A percentile compares a stretch with the other conserved stretches of the same genome.
phyloP scores from a whole-genome alignment of 768 basidiomycete species.

The Cystofilobasidium ferigula region DNA sequence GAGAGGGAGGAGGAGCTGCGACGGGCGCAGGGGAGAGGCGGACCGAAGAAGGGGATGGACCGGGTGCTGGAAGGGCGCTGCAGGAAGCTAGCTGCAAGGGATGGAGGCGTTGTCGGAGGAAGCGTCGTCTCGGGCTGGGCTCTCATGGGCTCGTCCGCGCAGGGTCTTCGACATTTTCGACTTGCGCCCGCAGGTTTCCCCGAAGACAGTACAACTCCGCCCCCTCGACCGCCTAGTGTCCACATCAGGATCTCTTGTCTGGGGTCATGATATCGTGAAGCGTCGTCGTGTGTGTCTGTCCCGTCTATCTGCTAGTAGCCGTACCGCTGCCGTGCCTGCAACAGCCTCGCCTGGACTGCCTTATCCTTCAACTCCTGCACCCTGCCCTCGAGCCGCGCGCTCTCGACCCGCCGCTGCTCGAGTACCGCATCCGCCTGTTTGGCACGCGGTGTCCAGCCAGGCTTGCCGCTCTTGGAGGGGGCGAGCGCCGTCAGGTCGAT shows the following conservation, averaged over 20 bases:
- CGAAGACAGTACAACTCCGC: too few relatives aligned
- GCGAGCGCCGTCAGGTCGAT: constrained; percentile 58
- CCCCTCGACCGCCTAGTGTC: too few relatives aligned
- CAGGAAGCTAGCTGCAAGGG: too few relatives aligned
- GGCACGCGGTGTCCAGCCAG: background rate
- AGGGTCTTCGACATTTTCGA: too few relatives aligned
- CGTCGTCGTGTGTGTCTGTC: background rate
- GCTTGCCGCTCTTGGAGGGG: background rate
- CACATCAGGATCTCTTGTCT: background rate
- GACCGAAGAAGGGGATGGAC: too few relatives aligned
- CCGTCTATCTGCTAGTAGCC: background rate
- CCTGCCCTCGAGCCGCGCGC: background rate
- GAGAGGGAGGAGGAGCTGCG: too few relatives aligned
- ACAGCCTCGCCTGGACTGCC: background rate
- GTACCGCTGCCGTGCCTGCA: background rate
- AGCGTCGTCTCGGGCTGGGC: too few relatives aligned
- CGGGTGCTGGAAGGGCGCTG: too few relatives aligned
- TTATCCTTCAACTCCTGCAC: background rate
- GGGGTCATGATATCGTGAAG: background rate
- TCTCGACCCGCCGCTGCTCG: background rate
- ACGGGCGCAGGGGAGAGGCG: too few relatives aligned
- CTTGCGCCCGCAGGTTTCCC: too few relatives aligned
- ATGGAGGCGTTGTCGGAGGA: too few relatives aligned
- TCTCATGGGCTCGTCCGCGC: too few relatives aligned
- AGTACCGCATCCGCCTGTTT: background rate